These are phyloP conservation scores for Suhomyces kunorum DNA, from an alignment of 1,139 yeast genomes.

Conservation along the genomic window DNA sequence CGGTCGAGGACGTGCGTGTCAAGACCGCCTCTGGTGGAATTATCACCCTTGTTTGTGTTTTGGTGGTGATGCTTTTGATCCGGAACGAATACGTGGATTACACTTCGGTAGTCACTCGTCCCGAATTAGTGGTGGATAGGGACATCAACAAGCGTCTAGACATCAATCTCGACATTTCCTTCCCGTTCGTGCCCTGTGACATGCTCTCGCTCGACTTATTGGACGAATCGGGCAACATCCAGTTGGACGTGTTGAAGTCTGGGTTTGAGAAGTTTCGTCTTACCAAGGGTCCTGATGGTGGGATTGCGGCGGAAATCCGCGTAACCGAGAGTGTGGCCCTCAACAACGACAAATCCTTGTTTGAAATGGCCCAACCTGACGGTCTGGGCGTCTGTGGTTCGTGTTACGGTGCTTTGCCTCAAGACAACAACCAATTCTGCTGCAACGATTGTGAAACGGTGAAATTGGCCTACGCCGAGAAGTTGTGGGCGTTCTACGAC, in stretches of 20 bases:
- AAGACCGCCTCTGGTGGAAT: slow-evolving; percentile 89
- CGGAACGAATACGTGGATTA: slow-evolving; percentile 77
- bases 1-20: slow-evolving; percentile 90
- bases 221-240: slow-evolving; percentile 86
- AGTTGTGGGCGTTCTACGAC: slow-evolving; percentile 87
- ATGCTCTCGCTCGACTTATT: slow-evolving; percentile 47
- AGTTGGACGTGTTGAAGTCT: slow-evolving; percentile 65
- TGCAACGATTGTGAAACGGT: slow-evolving; percentile 89
- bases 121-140: slow-evolving; percentile 86
- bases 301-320: slow-evolving; percentile 29
- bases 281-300: slow-evolving; percentile 31
- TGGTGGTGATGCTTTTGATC: slow-evolving; percentile 63
- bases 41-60: slow-evolving; percentile 71
- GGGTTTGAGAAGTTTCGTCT: slow-evolving; percentile 75
- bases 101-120: slow-evolving; percentile 63
- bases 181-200: slow-evolving; percentile 85
- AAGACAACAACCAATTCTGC: slow-evolving; percentile 62
- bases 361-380: slow-evolving; percentile 37
- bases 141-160: slow-evolving; percentile 76
- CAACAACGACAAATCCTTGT: slow-evolving; percentile 31
- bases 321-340: slow-evolving; percentile 25
- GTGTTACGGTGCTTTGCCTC: slow-evolving; percentile 84
- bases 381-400: slow-evolving; percentile 72
- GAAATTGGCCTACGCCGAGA: slow-evolving; percentile 70
- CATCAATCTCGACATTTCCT: slow-evolving; percentile 76